phyloP scores from a whole-genome alignment of 1,139 yeast species.

The Meyerozyma elateridarum region DNA sequence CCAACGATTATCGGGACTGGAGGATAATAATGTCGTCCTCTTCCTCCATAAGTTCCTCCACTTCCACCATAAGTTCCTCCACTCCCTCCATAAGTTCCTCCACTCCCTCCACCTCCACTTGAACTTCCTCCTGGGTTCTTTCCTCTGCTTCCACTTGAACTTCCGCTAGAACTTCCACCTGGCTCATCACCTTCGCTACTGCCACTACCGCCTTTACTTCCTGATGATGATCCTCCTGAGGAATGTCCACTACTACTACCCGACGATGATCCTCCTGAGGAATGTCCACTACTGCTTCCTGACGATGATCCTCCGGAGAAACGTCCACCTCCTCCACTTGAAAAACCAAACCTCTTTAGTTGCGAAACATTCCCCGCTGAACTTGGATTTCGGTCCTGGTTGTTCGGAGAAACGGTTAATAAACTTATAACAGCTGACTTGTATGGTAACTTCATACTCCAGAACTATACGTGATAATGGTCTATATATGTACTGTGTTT shows the following conservation, averaged over 20 bases:
- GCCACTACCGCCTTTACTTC: constrained; percentile 6
- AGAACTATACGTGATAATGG: too few species aligned
- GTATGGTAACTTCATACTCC: too few species aligned
- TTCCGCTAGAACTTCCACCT: constrained; percentile 4
- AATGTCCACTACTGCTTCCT: not conserved
- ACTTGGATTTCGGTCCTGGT: too few species aligned
- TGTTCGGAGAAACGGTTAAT: too few species aligned
- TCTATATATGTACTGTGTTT: too few species aligned
- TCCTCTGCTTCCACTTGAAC: constrained; percentile 5
- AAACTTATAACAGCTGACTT: too few species aligned
- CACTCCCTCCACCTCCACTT: constrained; percentile 7
- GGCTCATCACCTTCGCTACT: constrained; percentile 7
- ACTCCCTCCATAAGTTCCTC: constrained; percentile 7
- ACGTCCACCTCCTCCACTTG: not conserved
- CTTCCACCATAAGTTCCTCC: constrained; percentile 6
- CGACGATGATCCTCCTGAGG: not conserved
- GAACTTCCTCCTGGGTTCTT: constrained; percentile 4
- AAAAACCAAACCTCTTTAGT: too few species aligned
- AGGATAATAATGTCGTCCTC: too few species aligned
- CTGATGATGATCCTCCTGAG: not conserved
- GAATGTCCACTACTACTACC: not conserved
- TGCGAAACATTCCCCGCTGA: too few species aligned
- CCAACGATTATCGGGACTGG: too few species aligned
- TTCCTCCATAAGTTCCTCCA: constrained; percentile 5
- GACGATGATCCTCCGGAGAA: not conserved